phyloP scores from a whole-genome alignment of 164 flowering plant species.

The Cinnamomum micranthum region DNA sequence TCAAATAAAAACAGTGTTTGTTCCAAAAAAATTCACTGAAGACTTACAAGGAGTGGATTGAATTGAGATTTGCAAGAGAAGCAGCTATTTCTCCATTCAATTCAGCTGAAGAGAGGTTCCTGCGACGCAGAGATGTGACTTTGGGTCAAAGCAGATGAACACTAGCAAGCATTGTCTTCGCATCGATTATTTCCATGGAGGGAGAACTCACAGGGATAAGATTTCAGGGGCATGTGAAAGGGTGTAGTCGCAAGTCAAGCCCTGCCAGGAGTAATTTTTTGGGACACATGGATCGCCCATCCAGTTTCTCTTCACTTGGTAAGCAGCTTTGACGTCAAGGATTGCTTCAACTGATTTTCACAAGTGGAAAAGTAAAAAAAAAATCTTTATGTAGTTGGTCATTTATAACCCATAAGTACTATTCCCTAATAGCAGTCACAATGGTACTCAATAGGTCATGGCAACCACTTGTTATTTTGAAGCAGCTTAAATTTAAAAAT shows the following conservation, averaged over 20 bases:
- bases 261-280: constrained; percentile 31
- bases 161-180: too few relatives aligned
- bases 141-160: neutral
- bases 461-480: too few relatives aligned
- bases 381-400: too few relatives aligned
- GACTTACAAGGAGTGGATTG: constrained; percentile 34
- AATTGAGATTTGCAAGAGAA: constrained; percentile 21
- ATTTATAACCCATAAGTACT: too few relatives aligned
- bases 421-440: too few relatives aligned
- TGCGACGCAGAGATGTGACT: constrained; percentile 2
- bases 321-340: constrained; percentile 24
- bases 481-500: too few relatives aligned
- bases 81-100: constrained; percentile 34
- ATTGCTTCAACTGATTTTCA: constrained; percentile 32
- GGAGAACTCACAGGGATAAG: constrained; percentile 31
- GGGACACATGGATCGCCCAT: constrained; percentile 58
- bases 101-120: constrained; percentile 31
- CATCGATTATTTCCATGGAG: neutral
- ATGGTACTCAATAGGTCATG: too few relatives aligned
- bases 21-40: too few relatives aligned
- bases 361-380: neutral
- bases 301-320: constrained; percentile 35
- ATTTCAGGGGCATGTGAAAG: constrained; percentile 21
- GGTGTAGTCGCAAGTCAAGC: constrained; percentile 32
- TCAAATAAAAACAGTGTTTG: too few relatives aligned